Conservation (phyloP, 2,329 filamentous ascomycete genomes). For the Fusarium floridanum region DNA sequence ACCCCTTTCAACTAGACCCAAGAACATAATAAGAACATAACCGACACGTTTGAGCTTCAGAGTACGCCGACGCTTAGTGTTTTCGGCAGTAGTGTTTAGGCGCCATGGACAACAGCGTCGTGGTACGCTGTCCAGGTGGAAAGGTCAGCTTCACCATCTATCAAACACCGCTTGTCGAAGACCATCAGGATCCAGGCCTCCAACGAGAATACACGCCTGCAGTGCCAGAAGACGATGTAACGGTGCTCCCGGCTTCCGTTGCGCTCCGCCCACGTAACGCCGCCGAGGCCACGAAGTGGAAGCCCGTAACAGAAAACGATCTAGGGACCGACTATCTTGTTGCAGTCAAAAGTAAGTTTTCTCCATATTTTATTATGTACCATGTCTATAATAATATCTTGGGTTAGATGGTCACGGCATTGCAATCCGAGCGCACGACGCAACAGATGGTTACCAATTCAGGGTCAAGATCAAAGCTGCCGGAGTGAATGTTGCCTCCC, state of each 20-base stretch:
- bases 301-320: neutral
- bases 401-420: neutral
- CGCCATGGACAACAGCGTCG: neutral
- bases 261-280: neutral
- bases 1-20: neutral
- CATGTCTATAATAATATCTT: accelerated
- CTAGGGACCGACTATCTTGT: neutral
- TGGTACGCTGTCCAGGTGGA: neutral
- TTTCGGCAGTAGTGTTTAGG: neutral
- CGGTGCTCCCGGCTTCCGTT: neutral
- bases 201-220: neutral
- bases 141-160: neutral
- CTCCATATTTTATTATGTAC: neutral
- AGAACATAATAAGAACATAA: neutral
- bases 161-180: neutral
- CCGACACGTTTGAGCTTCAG: neutral
- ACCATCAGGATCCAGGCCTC: neutral
- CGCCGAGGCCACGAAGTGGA: neutral
- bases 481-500: neutral
- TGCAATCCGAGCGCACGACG: neutral
- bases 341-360: neutral
- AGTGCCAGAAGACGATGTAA: neutral
- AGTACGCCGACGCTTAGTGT: neutral
- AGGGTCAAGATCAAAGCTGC: neutral
- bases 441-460: neutral